Evolutionary conservation across 2,329 filamentous ascomycete genomes (phyloP), one percentile per base, ranked within the genome.

Genomic region (Colletotrichum tropicicola): DNA sequence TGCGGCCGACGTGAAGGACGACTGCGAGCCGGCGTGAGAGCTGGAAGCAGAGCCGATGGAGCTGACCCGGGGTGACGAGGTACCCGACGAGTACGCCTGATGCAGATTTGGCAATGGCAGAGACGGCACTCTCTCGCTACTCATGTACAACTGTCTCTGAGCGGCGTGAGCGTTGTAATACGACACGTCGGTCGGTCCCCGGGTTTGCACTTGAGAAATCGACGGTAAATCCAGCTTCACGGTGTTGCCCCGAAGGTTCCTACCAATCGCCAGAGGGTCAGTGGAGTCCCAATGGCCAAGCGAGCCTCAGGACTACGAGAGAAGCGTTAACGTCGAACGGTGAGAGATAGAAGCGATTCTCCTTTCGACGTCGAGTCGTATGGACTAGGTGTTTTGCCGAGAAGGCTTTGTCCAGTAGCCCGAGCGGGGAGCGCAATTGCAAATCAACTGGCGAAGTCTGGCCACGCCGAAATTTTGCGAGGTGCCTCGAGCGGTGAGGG

Each of bases 201-300:
- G 90, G 87, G 90, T 88, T 82, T 92, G 90, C 83, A 92, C 88
- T 84, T 92, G 90, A 76, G 91, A 91, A 77, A 94, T 91, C 82
- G 92, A 92, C 83, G 92, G 92, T 80, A 94, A 89, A 92, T 94
- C 93, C 93, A 97, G 93, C 86, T 94, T 96, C 91, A 88, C 92
- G 92, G 89, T 91, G 82, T 88, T 83, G 76, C 71, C 67, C 69
- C 67, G 62, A 72, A 73, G 73, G 74, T 71, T 70, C 65, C 54
- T 58, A 37, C 32, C 45, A 56, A 47, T 25, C 54, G 28, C 61
- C 49, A 41, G 44, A 54, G 17, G 32, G 37, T 60, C 48, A 60
- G 49, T 53, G 30, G 13, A 49, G 56, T 47, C 44, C 51, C 44
- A 65, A 49, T 57, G 45, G 61, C 17, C 25, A 35, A 47, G 44